Conservation (phyloP, 192 early-diverging fungal species). For the Backusella psychrophila region DNA sequence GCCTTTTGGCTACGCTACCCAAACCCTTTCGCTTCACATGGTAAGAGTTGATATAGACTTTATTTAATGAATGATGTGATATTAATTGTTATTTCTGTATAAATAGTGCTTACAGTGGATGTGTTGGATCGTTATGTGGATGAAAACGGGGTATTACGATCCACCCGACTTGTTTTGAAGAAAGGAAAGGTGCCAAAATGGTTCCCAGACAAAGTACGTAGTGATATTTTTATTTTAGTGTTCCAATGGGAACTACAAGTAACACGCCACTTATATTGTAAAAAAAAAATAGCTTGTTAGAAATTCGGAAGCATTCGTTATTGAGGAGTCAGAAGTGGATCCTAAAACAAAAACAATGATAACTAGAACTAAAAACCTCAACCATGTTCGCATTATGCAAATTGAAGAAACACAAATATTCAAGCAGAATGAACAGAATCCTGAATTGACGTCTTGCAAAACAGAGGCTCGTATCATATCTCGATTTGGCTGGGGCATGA, state of each 20-base stretch:
- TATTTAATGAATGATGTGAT: neutral
- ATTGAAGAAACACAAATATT: constrained; percentile 91
- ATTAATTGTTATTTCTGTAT: neutral
- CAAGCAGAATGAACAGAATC: constrained; percentile 47
- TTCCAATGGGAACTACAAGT: neutral
- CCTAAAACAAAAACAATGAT: constrained; percentile 73
- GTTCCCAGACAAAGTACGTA: constrained; percentile 61
- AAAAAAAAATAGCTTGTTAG: constrained; percentile 62
- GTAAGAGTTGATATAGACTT: constrained; percentile 7
- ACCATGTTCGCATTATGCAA: constrained; percentile 89
- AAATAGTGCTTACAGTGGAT: constrained; percentile 77
- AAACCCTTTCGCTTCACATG: constrained; percentile 94
- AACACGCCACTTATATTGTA: neutral
- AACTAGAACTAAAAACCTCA: constrained; percentile 85
- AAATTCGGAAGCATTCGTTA: constrained; percentile 82
- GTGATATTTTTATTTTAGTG: constrained; percentile 4
- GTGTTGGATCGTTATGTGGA: constrained; percentile 89
- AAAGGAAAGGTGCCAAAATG: constrained; percentile 87
- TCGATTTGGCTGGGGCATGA: constrained; percentile 83
- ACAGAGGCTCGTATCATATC: constrained; percentile 88
- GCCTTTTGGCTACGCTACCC: constrained; percentile 96
- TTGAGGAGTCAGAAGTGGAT: constrained; percentile 90
- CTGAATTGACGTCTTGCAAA: constrained; percentile 67
- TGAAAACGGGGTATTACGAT: constrained; percentile 75
- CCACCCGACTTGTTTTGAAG: constrained; percentile 90